Evolutionary conservation across 139 green algal species (phyloP), one percentile per base, ranked within the genome.

Genomic region (Edaphochlamys debaryana): DNA sequence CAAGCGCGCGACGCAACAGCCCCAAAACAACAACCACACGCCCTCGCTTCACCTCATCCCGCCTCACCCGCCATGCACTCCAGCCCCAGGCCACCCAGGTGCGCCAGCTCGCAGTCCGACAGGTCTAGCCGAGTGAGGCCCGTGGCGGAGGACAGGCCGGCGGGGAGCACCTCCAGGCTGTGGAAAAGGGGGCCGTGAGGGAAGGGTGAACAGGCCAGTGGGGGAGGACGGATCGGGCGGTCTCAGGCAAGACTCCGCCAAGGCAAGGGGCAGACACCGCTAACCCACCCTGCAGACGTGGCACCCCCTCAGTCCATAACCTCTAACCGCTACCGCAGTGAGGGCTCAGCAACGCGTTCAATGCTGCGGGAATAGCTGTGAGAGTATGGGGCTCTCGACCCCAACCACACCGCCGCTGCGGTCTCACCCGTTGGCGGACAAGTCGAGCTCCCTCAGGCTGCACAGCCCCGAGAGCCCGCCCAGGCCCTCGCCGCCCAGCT

Each of bases 41-140:
- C n/a, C n/a, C n/a, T n/a, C n/a, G n/a, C n/a, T n/a, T n/a, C n/a
- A 54, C 45, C 11, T 54, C 45, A 13, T 13, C 45, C 4, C 54
- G 23, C 40, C 66, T 50, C 36, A 84, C 78, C 78, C 4, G 36
- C 69, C 22, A 84, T 34, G 4, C 17, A 0, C 6, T 23, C 29
- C 36, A 84, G 20, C 9, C 64, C 23, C 17, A 42, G n/a, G 60
- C 75, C 58, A 23, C 67, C 36, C 19, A 76, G 27, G 8, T 9
- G 25, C 17, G 36, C 50, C 66, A 84, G 67, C 48, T 84, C 50
- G 66, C 62, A 73, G 36, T 84, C 78, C 48, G 66, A 27, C 36
- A 64, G 11, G 27, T 84, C 78, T 11, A 84, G 50, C 11, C 50
- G 48, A 13, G 48, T 76, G 6, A 84, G 67, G 27, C 5, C 9